Base-by-base conservation (phyloP, 108 stramenopile species). In the Skeletonema costatum region DNA sequence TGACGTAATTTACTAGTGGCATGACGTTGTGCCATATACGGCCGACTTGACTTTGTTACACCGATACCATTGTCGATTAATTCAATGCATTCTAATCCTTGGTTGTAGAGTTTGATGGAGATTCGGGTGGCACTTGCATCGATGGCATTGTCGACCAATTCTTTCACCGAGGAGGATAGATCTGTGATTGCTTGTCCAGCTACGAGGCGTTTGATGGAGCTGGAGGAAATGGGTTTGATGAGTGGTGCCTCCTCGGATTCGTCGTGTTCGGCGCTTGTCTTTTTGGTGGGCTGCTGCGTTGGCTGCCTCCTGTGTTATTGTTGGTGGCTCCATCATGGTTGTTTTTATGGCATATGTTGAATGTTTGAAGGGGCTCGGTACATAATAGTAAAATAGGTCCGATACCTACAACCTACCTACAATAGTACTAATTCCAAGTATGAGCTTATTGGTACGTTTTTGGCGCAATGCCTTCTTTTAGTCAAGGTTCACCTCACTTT, bases 131-230 rank as follows among this genome's bases (percentile, higher is more conserved):
- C 89, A 29, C 87, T 85, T 10, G 94, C 90, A 70, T 97, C 97
- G 17, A 97, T 84, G 9, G 95, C 74, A 76, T 97, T 97, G 76
- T 97, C 97, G 19, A 97, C 80, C 64, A 97, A 78, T 78, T 97
- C 97, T 70, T 97, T 97, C 32, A 97, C 95, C 12, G 92, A 86
- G 44, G 87, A 86, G 31, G 92, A 39, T 12, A 97, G 80, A 74
- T 96, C 94, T 3, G 86, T 77, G 5, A 97, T 82, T 41, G 93
- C 97, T 81, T 97, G 97, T 16, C 95, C 93, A 9, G 95, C 94
- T 36, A 91, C 90, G 21, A 97, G 93, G 10, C 91, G 79, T 61
- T 78, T 70, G 9, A 93, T 64, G 21, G 89, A 76, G 44, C 10
- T 36, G 17, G 60, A 32, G 32, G 83, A 67, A 10, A 92, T 89